A percentile compares a stretch with the other conserved stretches of the same genome.
Conservation (phyloP, 2,329 filamentous ascomycete species). For the Alternaria solani region DNA sequence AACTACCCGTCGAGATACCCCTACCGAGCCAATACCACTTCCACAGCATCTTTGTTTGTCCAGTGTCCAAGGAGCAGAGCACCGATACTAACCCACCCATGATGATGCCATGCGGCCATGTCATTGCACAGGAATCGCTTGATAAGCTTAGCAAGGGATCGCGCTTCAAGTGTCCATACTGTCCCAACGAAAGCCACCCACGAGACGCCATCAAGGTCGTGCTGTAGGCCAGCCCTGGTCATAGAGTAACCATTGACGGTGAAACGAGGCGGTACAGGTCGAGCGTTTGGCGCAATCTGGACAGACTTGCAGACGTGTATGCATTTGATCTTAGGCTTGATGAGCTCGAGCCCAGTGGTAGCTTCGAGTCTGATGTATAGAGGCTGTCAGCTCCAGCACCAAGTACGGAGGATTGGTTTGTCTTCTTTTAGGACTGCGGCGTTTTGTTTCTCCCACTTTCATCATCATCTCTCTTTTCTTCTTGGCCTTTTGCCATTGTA, state of each 20-base stretch:
- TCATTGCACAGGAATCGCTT: slow-evolving; percentile 85
- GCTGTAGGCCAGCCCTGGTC: slow-evolving; percentile 29
- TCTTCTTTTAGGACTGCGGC: neutral
- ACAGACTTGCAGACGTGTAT: neutral
- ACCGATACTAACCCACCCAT: slow-evolving; percentile 94
- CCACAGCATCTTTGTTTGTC: slow-evolving; percentile 97
- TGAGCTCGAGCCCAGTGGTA: neutral
- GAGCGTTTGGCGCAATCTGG: neutral
- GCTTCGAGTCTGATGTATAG: neutral
- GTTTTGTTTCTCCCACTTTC: neutral
- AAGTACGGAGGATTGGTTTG: neutral
- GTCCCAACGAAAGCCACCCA: slow-evolving; percentile 80
- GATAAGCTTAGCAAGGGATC: slow-evolving; percentile 79
- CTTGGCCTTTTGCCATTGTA: too few species aligned
- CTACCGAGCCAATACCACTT: slow-evolving; percentile 74
- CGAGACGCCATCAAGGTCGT: slow-evolving; percentile 68
- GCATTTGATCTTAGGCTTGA: neutral
- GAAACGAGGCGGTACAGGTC: neutral
- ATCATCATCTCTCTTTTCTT: neutral
- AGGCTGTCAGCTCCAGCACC: neutral
- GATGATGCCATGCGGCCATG: slow-evolving; percentile 96
- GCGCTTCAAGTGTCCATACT: slow-evolving; percentile 96
- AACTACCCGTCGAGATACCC: slow-evolving; percentile 80
- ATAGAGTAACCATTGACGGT: too few species aligned
- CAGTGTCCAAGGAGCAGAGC: slow-evolving; percentile 94